Conservation (phyloP, 2,329 filamentous ascomycete genomes). For the Cordyceps cateniannulata region DNA sequence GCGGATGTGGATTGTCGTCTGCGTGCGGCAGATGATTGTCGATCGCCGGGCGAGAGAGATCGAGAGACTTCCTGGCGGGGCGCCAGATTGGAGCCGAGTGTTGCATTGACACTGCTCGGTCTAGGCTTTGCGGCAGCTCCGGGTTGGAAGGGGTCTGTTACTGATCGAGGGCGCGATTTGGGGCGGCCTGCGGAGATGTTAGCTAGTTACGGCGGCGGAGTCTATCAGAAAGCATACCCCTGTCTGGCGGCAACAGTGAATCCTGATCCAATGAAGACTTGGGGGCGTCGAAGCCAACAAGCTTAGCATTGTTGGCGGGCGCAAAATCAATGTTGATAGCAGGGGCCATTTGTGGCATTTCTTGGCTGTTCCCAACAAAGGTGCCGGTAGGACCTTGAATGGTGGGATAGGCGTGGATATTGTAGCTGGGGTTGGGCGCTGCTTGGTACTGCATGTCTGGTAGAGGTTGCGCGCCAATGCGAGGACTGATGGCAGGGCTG, state of each 20-base stretch:
- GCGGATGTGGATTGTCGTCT: slow-evolving; percentile 58
- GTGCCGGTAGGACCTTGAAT: slow-evolving; percentile 37
- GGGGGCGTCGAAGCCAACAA: slow-evolving; percentile 36
- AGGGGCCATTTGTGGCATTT: slow-evolving; percentile 79
- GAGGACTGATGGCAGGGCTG: slow-evolving; percentile 59
- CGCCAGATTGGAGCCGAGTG: slow-evolving; percentile 38
- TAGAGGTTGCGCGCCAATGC: slow-evolving; percentile 51
- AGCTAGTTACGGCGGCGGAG: background rate
- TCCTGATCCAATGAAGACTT: slow-evolving; percentile 65
- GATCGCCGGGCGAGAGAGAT: slow-evolving; percentile 54
- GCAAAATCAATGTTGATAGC: slow-evolving; percentile 93
- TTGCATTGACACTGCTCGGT: slow-evolving; percentile 30
- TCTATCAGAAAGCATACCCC: slow-evolving; percentile 41
- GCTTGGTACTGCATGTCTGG: slow-evolving; percentile 45
- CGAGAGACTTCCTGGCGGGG: slow-evolving; percentile 39
- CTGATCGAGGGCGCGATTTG: slow-evolving; percentile 45
- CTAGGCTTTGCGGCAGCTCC: slow-evolving; percentile 34
- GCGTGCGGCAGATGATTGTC: slow-evolving; percentile 33
- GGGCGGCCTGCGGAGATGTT: slow-evolving; percentile 31
- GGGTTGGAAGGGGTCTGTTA: slow-evolving; percentile 54
- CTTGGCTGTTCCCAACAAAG: slow-evolving; percentile 45
- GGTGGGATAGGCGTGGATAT: slow-evolving; percentile 28
- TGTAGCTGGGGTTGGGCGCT: slow-evolving; percentile 33
- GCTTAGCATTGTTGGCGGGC: slow-evolving; percentile 53
- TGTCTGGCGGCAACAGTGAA: slow-evolving; percentile 75